These are phyloP conservation scores for Geranomyces michiganensis DNA, from an alignment of 192 early-diverging fungal species.

Conservation along the genomic window DNA sequence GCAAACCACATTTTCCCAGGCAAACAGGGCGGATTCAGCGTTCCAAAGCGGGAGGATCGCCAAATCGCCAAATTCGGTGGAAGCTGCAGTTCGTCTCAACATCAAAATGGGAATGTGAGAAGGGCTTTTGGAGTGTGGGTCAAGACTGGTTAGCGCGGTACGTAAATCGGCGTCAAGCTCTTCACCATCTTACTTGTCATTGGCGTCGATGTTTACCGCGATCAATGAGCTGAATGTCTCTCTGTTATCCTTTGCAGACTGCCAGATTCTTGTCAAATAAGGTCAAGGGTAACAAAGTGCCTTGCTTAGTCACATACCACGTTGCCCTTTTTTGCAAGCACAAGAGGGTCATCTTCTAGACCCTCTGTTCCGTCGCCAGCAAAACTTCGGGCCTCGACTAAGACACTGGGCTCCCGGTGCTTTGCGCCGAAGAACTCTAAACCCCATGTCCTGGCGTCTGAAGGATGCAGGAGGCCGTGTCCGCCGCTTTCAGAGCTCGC, in stretches of 20 bases:
- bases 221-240: neutral
- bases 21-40: constrained; percentile 40
- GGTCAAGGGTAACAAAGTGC: too few species aligned
- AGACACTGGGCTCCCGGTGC: neutral
- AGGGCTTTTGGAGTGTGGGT: constrained; percentile 7
- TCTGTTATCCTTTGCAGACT: neutral
- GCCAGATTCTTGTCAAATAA: neutral
- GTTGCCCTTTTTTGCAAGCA: neutral
- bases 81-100: neutral
- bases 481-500: too few species aligned
- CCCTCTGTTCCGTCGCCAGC: neutral
- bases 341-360: constrained; percentile 6
- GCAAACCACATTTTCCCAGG: constrained; percentile 84
- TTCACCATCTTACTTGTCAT: constrained; percentile 1
- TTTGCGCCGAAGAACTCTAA: constrained; percentile 11
- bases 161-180: too few species aligned
- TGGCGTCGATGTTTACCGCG: neutral
- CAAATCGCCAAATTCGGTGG: constrained; percentile 62
- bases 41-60: constrained; percentile 45
- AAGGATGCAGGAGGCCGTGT: neutral
- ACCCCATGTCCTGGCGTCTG: neutral
- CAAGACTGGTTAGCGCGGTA: too few species aligned
- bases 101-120: constrained; percentile 20
- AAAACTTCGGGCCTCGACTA: neutral
- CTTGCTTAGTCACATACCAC: too few species aligned